Conservation (phyloP, 768 basidiomycete species). For the Boletus sensibilis region DNA sequence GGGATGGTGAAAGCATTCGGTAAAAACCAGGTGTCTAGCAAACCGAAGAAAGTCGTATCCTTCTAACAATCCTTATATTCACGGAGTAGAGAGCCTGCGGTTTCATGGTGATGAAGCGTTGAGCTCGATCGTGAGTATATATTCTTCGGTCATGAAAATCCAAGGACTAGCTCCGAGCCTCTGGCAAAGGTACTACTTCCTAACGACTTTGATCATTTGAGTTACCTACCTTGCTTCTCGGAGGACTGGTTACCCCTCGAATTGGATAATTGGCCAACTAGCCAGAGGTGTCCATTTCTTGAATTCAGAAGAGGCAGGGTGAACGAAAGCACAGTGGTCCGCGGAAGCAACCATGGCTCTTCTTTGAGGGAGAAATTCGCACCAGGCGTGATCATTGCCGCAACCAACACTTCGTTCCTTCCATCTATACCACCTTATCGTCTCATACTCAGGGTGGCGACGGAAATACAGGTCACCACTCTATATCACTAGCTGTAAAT, state of each 20-base stretch:
- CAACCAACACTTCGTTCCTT: not conserved
- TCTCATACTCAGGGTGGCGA: not conserved
- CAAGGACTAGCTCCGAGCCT: not conserved
- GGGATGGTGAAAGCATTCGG: constrained; percentile 39
- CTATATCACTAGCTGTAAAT: not conserved
- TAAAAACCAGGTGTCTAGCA: constrained; percentile 20
- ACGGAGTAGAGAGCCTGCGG: not conserved
- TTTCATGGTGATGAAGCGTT: not conserved
- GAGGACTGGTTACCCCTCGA: not conserved
- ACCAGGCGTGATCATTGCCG: not conserved
- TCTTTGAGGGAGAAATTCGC: not conserved
- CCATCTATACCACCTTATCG: not conserved
- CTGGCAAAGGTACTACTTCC: not conserved
- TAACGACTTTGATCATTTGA: not conserved
- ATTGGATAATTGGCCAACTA: not conserved
- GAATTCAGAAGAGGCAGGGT: not conserved
- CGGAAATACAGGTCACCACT: not conserved
- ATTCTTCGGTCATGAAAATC: not conserved
- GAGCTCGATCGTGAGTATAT: not conserved
- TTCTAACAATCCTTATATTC: constrained; percentile 34
- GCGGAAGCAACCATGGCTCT: not conserved
- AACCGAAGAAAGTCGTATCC: constrained; percentile 47
- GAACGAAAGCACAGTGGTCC: not conserved
- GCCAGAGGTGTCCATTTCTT: not conserved
- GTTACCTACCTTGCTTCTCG: not conserved